Conservation (phyloP, 148 eudicot genomes). For the Chenopodium quinoa region DNA sequence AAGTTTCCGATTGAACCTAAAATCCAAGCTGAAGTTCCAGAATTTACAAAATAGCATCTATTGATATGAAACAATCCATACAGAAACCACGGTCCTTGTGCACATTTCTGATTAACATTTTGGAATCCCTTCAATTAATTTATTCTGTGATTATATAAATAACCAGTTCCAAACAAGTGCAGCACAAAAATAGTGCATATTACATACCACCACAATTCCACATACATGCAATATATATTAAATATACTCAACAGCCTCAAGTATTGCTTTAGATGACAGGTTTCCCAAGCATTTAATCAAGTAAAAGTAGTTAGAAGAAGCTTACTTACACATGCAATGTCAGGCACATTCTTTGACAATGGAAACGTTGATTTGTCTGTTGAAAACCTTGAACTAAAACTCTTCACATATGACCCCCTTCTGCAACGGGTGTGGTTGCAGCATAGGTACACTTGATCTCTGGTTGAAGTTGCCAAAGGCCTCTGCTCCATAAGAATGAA, state of each 20-base stretch:
- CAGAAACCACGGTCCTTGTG: not conserved
- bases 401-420: slow-evolving; percentile 33
- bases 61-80: not conserved
- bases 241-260: not conserved
- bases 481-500: slow-evolving; percentile 21
- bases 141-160: not conserved
- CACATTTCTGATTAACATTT: not conserved
- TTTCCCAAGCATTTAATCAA: not conserved
- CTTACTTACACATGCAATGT: slow-evolving; percentile 52
- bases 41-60: not conserved
- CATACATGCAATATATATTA: not conserved
- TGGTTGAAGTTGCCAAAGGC: slow-evolving; percentile 19
- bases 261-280: slow-evolving; percentile 1
- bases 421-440: slow-evolving; percentile 40
- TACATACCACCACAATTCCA: not conserved
- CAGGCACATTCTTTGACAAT: slow-evolving; percentile 38
- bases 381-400: slow-evolving; percentile 48
- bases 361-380: slow-evolving; percentile 52
- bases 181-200: not conserved
- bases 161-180: not conserved
- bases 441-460: slow-evolving; percentile 31
- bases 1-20: not conserved
- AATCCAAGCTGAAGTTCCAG: not conserved
- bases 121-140: not conserved
- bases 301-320: slow-evolving; percentile 22